Conservation (phyloP, 352 stramenopile genomes). For the Aphanomyces cochlioides region DNA sequence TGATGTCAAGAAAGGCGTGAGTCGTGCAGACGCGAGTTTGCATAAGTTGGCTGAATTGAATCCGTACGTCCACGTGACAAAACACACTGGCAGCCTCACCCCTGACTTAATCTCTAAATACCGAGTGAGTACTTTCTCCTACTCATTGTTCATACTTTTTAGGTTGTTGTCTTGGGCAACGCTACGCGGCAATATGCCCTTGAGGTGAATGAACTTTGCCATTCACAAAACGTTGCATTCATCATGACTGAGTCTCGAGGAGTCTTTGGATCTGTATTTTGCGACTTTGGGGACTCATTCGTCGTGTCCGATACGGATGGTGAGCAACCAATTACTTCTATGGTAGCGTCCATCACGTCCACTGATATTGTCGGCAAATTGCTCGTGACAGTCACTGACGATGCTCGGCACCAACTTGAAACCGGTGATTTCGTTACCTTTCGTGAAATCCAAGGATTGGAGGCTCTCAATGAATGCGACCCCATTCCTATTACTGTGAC, state of each 20-base stretch:
- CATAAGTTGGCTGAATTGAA: conserved; percentile 95
- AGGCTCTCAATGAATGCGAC: conserved; percentile 77
- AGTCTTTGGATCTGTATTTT: conserved; percentile 96
- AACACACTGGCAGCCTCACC: conserved; percentile 60
- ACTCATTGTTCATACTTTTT: conserved; percentile 12
- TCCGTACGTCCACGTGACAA: conserved; percentile 90
- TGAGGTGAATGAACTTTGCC: conserved; percentile 81
- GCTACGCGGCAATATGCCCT: conserved; percentile 60
- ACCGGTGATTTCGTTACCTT: conserved; percentile 96
- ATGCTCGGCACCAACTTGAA: conserved; percentile 95
- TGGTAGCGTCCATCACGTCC: conserved; percentile 92
- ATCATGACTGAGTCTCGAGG: conserved; percentile 90
- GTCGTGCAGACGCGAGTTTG: conserved; percentile 78
- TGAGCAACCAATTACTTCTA: conserved; percentile 88
- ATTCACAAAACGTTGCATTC: conserved; percentile 84
- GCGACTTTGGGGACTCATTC: conserved; percentile 96
- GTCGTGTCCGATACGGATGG: conserved; percentile 92
- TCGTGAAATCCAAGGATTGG: conserved; percentile 91
- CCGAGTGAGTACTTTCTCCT: conserved; percentile 41
- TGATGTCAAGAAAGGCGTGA: conserved; percentile 71
- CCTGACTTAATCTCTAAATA: conserved; percentile 68
- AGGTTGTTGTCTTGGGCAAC: conserved; percentile 86
- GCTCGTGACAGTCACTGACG: conserved; percentile 97
- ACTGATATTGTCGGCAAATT: conserved; percentile 27
- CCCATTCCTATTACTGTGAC: conserved; percentile 72